These are phyloP conservation scores for Rhizophora apiculata DNA, from an alignment of 345 rosid species.

Conservation along the genomic window DNA sequence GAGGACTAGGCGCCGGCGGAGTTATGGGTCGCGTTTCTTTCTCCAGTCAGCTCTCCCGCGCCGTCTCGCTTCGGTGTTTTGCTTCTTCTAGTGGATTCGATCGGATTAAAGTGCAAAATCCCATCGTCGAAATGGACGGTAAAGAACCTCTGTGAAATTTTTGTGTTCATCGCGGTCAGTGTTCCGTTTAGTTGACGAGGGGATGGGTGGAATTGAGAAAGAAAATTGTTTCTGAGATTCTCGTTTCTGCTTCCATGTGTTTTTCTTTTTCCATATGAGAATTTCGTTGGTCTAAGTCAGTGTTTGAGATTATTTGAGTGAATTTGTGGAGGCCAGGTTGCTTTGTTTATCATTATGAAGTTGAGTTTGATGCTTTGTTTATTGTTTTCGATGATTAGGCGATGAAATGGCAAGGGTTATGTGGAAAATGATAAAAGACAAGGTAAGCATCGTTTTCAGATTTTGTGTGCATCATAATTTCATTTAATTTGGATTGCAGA, in stretches of 20 bases:
- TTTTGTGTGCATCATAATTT: neutral
- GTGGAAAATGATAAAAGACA: constrained; percentile 82
- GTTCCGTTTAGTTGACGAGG: neutral
- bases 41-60: constrained; percentile 15
- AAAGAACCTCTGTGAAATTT: constrained; percentile 32
- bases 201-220: neutral
- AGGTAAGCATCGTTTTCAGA: constrained; percentile 40
- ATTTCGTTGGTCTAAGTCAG: too few species aligned
- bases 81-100: constrained; percentile 31
- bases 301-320: neutral
- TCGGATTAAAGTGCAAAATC: constrained; percentile 37
- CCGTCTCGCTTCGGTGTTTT: constrained; percentile 33
- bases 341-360: neutral
- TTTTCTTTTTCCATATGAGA: too few species aligned
- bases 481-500: too few species aligned
- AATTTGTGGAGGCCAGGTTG: neutral
- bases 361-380: neutral
- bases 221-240: too few species aligned
- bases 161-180: neutral
- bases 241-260: too few species aligned
- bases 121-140: constrained; percentile 50
- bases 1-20: neutral
- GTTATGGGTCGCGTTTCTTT: constrained; percentile 15
- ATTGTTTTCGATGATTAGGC: constrained; percentile 36
- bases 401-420: constrained; percentile 97